A percentile compares a stretch with the other conserved stretches of the same genome.
Evolutionary conservation across 106 monocot genomes (phyloP).

Genomic region (Dendrobium chrysotoxum): DNA sequence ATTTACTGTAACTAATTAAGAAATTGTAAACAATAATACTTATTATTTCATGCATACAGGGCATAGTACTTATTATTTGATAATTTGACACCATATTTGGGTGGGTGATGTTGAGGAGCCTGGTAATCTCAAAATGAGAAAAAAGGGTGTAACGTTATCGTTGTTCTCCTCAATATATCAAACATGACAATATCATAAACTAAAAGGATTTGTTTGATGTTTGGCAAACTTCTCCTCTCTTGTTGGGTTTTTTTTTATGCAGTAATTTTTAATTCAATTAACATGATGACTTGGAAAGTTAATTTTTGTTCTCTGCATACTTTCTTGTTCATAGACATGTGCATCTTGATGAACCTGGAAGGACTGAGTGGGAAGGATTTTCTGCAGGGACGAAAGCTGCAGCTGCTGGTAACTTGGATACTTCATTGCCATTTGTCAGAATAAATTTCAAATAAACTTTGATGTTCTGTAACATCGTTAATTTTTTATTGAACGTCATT

Average conservation of each 20-base stretch:
- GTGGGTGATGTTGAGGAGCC: background rate
- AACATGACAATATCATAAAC: background rate
- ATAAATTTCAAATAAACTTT: background rate
- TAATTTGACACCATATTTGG: background rate
- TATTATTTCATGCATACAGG: too few species aligned
- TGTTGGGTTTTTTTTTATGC: background rate
- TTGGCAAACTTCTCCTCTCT: background rate
- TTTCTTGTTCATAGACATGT: conserved; percentile 47
- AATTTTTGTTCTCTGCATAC: background rate
- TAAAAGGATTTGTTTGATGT: background rate
- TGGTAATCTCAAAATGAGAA: background rate
- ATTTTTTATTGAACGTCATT: background rate
- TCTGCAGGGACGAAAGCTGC: conserved; percentile 88
- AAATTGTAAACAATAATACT: background rate
- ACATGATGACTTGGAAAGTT: background rate
- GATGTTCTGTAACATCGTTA: background rate
- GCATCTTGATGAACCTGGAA: conserved; percentile 97
- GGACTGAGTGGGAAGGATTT: conserved; percentile 94
- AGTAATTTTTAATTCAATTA: background rate
- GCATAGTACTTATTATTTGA: background rate
- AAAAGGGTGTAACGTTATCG: background rate
- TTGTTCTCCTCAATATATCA: background rate
- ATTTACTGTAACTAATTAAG: background rate
- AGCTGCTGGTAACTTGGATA: conserved; percentile 62
- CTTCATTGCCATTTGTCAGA: background rate